phyloP scores from a whole-genome alignment of 2,329 filamentous ascomycete species.

The Colletotrichum euphorbiae region DNA sequence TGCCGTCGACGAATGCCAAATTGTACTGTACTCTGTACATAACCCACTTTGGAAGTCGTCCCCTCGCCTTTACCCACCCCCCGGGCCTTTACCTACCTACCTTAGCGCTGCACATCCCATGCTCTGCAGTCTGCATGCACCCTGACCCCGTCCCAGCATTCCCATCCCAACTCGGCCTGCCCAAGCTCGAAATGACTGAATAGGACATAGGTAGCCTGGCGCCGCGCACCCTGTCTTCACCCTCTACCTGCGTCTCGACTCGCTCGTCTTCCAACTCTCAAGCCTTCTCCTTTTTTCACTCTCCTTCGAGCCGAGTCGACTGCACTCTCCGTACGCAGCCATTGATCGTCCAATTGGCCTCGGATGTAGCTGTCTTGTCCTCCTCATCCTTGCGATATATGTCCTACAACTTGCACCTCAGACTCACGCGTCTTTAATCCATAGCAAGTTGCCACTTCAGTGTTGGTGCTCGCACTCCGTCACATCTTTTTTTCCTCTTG shows the following conservation, averaged over 20 bases:
- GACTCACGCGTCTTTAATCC: neutral
- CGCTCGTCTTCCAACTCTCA: conserved; percentile 3
- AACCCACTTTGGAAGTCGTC: conserved; percentile 6
- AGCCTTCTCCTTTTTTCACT: conserved; percentile 23
- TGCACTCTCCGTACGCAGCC: conserved; percentile 20
- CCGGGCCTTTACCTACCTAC: conserved; percentile 20
- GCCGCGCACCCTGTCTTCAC: conserved; percentile 28
- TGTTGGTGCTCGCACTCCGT: conserved; percentile 27
- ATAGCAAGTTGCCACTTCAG: conserved; percentile 27
- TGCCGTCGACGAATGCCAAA: neutral
- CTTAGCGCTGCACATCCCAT: conserved; percentile 29
- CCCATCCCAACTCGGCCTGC: conserved; percentile 38
- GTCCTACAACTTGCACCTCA: conserved; percentile 21
- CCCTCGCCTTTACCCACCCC: neutral
- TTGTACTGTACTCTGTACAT: conserved; percentile 48
- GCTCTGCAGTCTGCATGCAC: conserved; percentile 6
- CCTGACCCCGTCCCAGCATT: conserved; percentile 24
- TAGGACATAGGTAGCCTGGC: too few species aligned
- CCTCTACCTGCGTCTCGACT: conserved; percentile 22
- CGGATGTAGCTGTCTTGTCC: conserved; percentile 28
- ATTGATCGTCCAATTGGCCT: conserved; percentile 28
- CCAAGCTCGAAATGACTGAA: conserved; percentile 33
- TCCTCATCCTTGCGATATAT: conserved; percentile 19
- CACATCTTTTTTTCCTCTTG: conserved; percentile 9
- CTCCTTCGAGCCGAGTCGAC: conserved; percentile 16